phyloP scores from a whole-genome alignment of 163 green algal genomes.

The Chlorella variabilis region DNA sequence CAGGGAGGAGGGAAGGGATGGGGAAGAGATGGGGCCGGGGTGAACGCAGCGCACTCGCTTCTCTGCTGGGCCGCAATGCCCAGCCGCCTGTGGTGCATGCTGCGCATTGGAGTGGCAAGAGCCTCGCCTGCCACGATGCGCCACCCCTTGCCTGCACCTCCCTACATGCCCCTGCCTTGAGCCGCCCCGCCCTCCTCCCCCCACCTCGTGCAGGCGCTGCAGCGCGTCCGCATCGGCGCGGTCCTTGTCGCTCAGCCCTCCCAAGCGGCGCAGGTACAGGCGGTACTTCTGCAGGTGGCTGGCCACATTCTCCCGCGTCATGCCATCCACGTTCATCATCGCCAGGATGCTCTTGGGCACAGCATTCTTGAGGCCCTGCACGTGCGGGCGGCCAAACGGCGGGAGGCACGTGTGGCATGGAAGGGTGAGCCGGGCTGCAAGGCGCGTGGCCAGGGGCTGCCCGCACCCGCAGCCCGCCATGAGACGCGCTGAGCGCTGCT shows the following conservation, averaged over 20 bases:
- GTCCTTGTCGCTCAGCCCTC: constrained; percentile 40
- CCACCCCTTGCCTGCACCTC: too few relatives aligned
- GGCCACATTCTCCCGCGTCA: constrained; percentile 97
- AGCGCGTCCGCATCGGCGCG: constrained; percentile 26
- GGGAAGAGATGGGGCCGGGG: not conserved
- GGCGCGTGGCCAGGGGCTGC: too few relatives aligned
- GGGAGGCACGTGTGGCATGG: not conserved
- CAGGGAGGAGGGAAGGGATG: not conserved
- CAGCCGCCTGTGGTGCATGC: too few relatives aligned
- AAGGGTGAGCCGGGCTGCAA: too few relatives aligned
- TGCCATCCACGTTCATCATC: constrained; percentile 90
- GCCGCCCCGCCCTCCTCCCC: too few relatives aligned
- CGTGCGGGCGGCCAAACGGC: too few relatives aligned
- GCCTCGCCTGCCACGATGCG: too few relatives aligned
- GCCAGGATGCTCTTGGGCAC: constrained; percentile 95
- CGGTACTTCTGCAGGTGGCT: constrained; percentile 97
- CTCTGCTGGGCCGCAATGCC: too few relatives aligned
- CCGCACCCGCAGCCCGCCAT: too few relatives aligned
- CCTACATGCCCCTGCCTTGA: not conserved
- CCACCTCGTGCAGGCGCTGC: constrained; percentile 41
- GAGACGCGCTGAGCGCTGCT: too few relatives aligned
- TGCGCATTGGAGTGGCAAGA: too few relatives aligned
- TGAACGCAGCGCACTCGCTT: too few relatives aligned
- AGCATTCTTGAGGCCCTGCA: constrained; percentile 83
- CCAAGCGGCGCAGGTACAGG: constrained; percentile 57